phyloP scores from a whole-genome alignment of 495 filamentous ascomycete genomes.

The Sordaria brevicollis region DNA sequence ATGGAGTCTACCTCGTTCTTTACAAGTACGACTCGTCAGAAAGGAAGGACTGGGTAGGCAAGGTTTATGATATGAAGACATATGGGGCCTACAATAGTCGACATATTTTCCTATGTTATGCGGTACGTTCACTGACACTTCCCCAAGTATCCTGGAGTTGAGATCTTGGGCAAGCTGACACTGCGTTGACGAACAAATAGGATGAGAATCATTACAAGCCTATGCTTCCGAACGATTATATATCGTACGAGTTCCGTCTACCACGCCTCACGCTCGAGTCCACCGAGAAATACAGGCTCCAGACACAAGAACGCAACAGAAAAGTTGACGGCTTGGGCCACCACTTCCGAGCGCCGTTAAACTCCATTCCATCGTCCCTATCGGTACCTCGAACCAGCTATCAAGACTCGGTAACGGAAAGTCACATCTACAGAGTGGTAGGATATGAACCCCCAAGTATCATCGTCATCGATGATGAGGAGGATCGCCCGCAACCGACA shows the following conservation, averaged over 20 bases:
- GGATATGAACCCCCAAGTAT: background rate
- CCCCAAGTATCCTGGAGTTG: background rate
- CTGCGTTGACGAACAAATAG: background rate
- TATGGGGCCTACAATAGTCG: conserved; percentile 18
- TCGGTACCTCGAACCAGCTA: background rate
- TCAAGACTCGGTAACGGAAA: background rate
- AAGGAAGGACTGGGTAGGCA: background rate
- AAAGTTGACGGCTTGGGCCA: background rate
- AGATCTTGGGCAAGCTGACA: background rate
- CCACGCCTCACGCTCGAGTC: conserved; percentile 11
- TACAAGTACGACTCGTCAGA: conserved; percentile 7
- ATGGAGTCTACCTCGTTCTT: conserved; percentile 10
- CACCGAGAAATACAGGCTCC: conserved; percentile 6
- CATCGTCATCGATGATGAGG: background rate
- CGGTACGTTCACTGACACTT: background rate
- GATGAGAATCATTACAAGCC: conserved; percentile 14
- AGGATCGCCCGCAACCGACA: background rate
- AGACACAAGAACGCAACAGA: background rate
- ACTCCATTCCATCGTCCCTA: background rate
- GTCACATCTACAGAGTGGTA: background rate
- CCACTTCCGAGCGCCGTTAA: conserved; percentile 1
- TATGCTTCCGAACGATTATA: conserved; percentile 16
- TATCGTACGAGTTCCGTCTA: conserved; percentile 14
- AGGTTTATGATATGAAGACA: conserved; percentile 12
- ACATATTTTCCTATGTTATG: conserved; percentile 17